Conservation (phyloP, 1,139 yeast species). For the Hanseniaspora sp. region DNA sequence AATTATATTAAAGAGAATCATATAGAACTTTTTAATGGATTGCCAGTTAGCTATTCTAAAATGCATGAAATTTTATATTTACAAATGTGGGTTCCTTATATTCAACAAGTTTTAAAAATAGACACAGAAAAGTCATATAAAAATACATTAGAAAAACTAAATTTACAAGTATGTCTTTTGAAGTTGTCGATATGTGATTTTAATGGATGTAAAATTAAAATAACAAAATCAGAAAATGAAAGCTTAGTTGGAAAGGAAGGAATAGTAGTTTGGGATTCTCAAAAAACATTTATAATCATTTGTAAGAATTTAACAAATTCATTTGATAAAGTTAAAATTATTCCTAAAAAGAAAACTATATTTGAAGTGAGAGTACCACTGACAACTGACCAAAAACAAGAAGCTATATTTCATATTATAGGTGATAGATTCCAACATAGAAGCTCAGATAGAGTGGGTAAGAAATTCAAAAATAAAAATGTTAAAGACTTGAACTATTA, state of each 20-base stretch:
- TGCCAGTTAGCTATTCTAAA: constrained; percentile 24
- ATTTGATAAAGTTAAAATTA: constrained; percentile 41
- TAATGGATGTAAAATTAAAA: constrained; percentile 62
- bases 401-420: constrained; percentile 51
- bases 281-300: constrained; percentile 58
- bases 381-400: constrained; percentile 24
- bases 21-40: constrained; percentile 18
- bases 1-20: constrained; percentile 20
- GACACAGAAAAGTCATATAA: constrained; percentile 15
- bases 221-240: constrained; percentile 47
- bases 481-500: constrained; percentile 46
- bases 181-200: constrained; percentile 72
- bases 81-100: constrained; percentile 28
- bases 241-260: constrained; percentile 59
- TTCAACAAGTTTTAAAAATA: constrained; percentile 26
- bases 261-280: constrained; percentile 79
- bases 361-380: constrained; percentile 46
- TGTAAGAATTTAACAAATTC: constrained; percentile 25
- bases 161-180: constrained; percentile 31
- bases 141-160: constrained; percentile 20
- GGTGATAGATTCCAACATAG: constrained; percentile 74
- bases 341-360: constrained; percentile 51
- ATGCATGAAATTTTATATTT: constrained; percentile 23
- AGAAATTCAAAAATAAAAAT: constrained; percentile 71
- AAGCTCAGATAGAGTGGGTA: constrained; percentile 70